phyloP scores from a whole-genome alignment of 2,329 filamentous ascomycete genomes.

The Paraconiothyrium brasiliense region DNA sequence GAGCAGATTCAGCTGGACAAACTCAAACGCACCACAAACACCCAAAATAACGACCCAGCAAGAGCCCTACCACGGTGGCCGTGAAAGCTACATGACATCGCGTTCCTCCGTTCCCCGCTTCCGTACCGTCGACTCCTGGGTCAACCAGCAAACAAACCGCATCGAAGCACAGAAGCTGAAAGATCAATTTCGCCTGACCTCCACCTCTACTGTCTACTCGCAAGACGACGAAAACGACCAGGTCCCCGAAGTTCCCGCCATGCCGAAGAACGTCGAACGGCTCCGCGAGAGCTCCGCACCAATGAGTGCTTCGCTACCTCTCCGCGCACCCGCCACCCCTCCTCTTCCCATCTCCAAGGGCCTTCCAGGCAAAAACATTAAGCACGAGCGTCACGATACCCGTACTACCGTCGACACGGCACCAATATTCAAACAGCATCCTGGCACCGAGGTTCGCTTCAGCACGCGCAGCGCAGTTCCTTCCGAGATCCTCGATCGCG shows the following conservation, averaged over 20 bases:
- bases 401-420: conserved; percentile 45
- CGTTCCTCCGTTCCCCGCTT: conserved; percentile 51
- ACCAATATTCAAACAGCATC: conserved; percentile 52
- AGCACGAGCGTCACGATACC: conserved; percentile 46
- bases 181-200: conserved; percentile 46
- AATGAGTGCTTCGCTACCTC: conserved; percentile 12
- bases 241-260: conserved; percentile 42
- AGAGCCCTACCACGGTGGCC: conserved; percentile 37
- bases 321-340: conserved; percentile 19
- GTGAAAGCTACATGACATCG: conserved; percentile 49
- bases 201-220: conserved; percentile 36
- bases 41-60: conserved; percentile 41
- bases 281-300: conserved; percentile 19
- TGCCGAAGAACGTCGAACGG: conserved; percentile 32
- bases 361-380: conserved; percentile 43
- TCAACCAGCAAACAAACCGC: conserved; percentile 50
- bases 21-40: conserved; percentile 51
- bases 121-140: conserved; percentile 53
- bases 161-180: conserved; percentile 48
- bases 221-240: conserved; percentile 29
- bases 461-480: conserved; percentile 49
- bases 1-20: conserved; percentile 52
- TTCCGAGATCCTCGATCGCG: conserved; percentile 49
- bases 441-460: conserved; percentile 52
- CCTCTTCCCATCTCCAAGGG: conserved; percentile 24